Base-by-base conservation (phyloP, 306 rosid genomes). In the Lotus japonicus region DNA sequence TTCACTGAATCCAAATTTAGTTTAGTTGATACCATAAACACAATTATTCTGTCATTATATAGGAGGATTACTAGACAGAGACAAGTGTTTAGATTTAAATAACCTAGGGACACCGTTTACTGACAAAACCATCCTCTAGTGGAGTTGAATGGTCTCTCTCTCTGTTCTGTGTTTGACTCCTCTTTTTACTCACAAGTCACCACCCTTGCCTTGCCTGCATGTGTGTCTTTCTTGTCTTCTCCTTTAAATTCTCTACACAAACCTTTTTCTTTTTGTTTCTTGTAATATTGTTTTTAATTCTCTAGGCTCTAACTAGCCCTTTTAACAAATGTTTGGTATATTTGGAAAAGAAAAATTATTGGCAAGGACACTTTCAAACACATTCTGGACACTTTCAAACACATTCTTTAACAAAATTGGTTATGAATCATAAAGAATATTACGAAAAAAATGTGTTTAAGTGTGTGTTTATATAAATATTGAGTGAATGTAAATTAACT, bases 111-210 rank as follows among this genome's bases (percentile, higher is more conserved):
- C 77, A 78, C 6, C 7, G 28, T 63, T 51, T 21, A 50, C 74
- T 56, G 79, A 73, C 60, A 76, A 78, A n/a, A n/a, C n/a, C 53
- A 66, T 51, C 65, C 42, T 17, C 21, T 68, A 66, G 57, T 38
- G 60, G 44, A 70, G 73, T 66, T 68, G 54, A 53, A 50, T 23
- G 63, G 55, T 65, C 66, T 81, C 73, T 50, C 28, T 35, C 12
- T 58, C 13, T 26, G n/a, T 41, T 11, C 11, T 74, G 82, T 5
- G 15, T 84, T 79, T 78, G 88, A 81, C 92, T 80, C 84, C 82
- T 81, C 87, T 77, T 85, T 83, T 89, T 83, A 75, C 83, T 75
- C 84, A 70, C 83, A 4, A 50, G 69, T 71, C 73, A 48, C 59
- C 42, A 26, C 16, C 53, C 49, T 39, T 28, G n/a, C 53, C 49